These are phyloP conservation scores for Tulasnella sp. DNA, from an alignment of 768 basidiomycete species.

Conservation along the genomic window DNA sequence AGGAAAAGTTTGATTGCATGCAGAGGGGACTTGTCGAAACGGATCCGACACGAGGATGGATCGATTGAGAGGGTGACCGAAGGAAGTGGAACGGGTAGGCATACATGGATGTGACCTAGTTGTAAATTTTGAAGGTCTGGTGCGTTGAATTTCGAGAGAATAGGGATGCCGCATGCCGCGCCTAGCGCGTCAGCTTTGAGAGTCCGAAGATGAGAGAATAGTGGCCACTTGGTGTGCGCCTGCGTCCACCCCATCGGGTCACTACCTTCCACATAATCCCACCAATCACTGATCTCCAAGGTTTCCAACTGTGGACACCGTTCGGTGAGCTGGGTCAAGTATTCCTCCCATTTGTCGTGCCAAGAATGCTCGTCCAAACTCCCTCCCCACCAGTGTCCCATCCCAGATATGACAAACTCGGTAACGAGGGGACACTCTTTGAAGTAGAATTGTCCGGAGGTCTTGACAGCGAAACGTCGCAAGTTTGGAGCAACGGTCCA, in stretches of 20 bases:
- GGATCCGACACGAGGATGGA: background rate
- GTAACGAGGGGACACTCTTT: background rate
- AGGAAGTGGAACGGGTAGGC: background rate
- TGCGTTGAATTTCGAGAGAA: background rate
- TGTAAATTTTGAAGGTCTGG: background rate
- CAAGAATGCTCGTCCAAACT: background rate
- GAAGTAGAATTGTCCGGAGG: background rate
- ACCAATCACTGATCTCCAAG: background rate
- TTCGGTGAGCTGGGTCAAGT: background rate
- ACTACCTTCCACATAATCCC: background rate
- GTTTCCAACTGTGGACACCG: background rate
- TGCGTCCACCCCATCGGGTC: background rate
- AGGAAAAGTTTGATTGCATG: background rate
- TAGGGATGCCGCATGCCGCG: background rate
- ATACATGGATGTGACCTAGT: background rate
- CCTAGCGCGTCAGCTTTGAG: background rate
- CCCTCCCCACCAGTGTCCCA: background rate
- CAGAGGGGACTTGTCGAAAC: background rate
- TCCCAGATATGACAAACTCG: background rate
- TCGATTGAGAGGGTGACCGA: background rate
- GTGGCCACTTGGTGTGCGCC: background rate
- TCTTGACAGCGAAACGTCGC: background rate
- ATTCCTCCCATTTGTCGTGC: background rate
- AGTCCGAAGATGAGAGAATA: background rate
- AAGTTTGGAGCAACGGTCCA: background rate